Base-by-base conservation (phyloP, 768 basidiomycete species). In the Pisolithus microcarpus region DNA sequence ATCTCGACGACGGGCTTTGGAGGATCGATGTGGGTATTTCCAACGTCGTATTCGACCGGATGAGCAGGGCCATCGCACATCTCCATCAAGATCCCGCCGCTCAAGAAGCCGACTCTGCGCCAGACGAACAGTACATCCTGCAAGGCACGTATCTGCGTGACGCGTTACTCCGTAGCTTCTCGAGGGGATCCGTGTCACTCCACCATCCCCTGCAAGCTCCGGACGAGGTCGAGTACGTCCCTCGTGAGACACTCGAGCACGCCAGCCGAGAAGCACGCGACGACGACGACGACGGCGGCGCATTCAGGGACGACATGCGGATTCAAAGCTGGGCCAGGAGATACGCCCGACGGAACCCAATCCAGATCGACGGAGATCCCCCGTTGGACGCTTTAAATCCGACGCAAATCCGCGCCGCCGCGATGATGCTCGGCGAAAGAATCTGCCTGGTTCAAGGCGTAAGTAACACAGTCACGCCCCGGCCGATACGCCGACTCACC, bases 361-460 rank as follows among this genome's bases (percentile, higher is more conserved):
- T 92, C 24, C 70, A 69, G 8, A 66, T 91, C 4, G 84, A 87
- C 43, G 89, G 89, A 3, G 93, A 96, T 67, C 92, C 92, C 0
- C 67, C 74, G 7, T 60, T 94, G 1, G 53, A 61, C 0, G 74
- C 72, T 0, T 61, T 96, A 56, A 95, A 95, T 62, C 56, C 64
- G 5, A 86, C 84, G n/a, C 93, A 96, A 64, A 75, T 78, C 46
- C 73, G 79, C 51, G 92, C 93, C 0, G 79, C 93, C 54, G 92
- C 92, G 5, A 75, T 82, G 68, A 93, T 95, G 89, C 74, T 96
- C 43, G 82, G 85, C 6, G 77, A 91, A 58, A 72, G 81, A 39
- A 67, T 91, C 26, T 86, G 87, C 61, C 72, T 96, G 24, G 80
- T 96, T 18, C 92, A 96, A 69, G 92, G 92, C 30, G 91, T 92